Percentiles rank a stretch among this genome's conserved stretches.
Conservation (phyloP, 805 yeast genomes). For the Yarrowia porcina region DNA sequence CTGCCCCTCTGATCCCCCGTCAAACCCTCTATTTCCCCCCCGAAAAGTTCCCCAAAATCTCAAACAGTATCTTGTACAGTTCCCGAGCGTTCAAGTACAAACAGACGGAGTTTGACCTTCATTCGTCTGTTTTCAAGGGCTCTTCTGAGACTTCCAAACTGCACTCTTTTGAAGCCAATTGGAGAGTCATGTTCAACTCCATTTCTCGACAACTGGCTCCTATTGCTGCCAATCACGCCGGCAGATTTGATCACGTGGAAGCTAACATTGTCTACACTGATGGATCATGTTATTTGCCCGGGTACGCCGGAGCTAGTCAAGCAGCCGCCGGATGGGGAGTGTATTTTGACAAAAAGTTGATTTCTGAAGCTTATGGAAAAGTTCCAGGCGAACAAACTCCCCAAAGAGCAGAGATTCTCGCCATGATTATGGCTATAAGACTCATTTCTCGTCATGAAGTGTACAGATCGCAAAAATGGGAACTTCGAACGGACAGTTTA, state of each 20-base stretch:
- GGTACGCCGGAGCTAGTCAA: too few relatives aligned
- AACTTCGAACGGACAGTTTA: not conserved
- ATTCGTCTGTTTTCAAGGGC: not conserved
- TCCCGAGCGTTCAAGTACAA: not conserved
- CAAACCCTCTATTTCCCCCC: too few relatives aligned
- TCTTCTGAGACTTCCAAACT: too few relatives aligned
- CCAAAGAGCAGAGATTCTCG: not conserved
- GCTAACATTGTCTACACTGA: not conserved
- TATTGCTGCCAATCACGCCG: not conserved
- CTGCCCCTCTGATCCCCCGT: not conserved
- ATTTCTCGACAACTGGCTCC: not conserved
- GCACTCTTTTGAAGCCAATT: not conserved
- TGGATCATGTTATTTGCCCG: too few relatives aligned
- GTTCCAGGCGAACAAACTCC: not conserved
- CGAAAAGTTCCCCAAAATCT: too few relatives aligned
- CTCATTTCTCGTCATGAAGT: not conserved
- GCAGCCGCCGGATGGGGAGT: constrained; percentile 10
- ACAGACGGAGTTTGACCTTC: not conserved
- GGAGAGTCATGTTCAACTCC: not conserved
- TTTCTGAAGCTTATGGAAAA: not conserved
- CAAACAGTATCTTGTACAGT: too few relatives aligned
- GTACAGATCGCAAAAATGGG: not conserved
- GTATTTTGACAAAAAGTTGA: not conserved
- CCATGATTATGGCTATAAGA: not conserved
- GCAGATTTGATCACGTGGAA: not conserved